Conservation (phyloP, 495 filamentous ascomycete genomes). For the Tuber magnatum region DNA sequence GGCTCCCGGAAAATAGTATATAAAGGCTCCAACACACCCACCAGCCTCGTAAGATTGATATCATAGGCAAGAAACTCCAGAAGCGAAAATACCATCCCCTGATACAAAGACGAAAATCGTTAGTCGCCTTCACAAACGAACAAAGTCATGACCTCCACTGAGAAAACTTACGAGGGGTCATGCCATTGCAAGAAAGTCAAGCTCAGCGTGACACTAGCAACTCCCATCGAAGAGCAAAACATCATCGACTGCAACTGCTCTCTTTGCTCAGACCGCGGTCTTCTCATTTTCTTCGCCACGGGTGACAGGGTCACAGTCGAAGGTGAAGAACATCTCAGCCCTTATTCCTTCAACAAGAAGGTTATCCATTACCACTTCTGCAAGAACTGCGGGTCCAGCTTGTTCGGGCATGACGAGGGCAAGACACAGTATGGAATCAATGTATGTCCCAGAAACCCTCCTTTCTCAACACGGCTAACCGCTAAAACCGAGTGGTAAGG, state of each 20-base stretch:
- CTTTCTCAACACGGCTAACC: neutral
- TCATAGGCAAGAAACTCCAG: neutral
- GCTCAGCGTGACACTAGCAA: constrained; percentile 9
- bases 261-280: constrained; percentile 10
- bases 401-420: constrained; percentile 15
- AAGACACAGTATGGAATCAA: constrained; percentile 19
- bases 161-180: constrained; percentile 16
- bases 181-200: constrained; percentile 19
- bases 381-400: constrained; percentile 18
- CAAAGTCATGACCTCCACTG: neutral
- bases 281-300: constrained; percentile 10
- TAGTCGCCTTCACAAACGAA: neutral
- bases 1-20: neutral
- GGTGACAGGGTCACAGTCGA: constrained; percentile 5
- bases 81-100: neutral
- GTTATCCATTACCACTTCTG: constrained; percentile 15
- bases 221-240: constrained; percentile 9
- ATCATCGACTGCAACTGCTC: constrained; percentile 17
- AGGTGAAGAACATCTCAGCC: constrained; percentile 14
- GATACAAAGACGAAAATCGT: neutral
- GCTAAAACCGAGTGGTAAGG: neutral
- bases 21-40: neutral
- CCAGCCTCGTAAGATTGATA: neutral
- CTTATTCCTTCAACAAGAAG: constrained; percentile 19
- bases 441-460: constrained; percentile 5